These are phyloP conservation scores for Eucalyptus erythrocorys DNA, from an alignment of 345 rosid genomes.

Conservation along the genomic window DNA sequence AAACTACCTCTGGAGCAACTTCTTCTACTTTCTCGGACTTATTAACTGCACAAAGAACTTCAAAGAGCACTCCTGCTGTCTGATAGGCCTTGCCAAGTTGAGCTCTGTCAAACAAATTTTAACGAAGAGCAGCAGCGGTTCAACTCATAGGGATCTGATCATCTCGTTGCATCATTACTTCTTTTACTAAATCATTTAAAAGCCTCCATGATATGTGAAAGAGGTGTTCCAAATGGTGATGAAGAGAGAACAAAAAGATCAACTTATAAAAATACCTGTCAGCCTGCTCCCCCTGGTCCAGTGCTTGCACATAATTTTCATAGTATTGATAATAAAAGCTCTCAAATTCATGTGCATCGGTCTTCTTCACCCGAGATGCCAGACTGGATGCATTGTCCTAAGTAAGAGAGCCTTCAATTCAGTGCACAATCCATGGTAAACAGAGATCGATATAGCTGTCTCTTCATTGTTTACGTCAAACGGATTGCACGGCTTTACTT, in stretches of 20 bases:
- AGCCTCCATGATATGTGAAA: background rate
- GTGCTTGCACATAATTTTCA: constrained; percentile 80
- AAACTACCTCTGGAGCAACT: constrained; percentile 92
- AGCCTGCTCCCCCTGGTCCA: constrained; percentile 94
- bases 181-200: background rate
- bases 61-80: constrained; percentile 97
- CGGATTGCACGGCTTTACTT: background rate
- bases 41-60: constrained; percentile 96
- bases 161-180: background rate
- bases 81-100: constrained; percentile 98
- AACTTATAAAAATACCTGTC: constrained; percentile 40
- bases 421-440: background rate
- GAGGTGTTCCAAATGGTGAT: background rate
- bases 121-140: background rate
- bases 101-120: constrained; percentile 42
- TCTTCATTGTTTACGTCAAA: background rate
- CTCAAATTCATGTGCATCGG: constrained; percentile 93
- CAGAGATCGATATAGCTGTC: background rate
- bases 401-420: background rate
- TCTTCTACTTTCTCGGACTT: constrained; percentile 98
- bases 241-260: background rate
- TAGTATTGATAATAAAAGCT: constrained; percentile 90
- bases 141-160: background rate
- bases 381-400: constrained; percentile 96
- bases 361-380: constrained; percentile 88